These are phyloP conservation scores for Solanum dulcamara DNA, from an alignment of 257 asterid genomes.

Conservation along the genomic window DNA sequence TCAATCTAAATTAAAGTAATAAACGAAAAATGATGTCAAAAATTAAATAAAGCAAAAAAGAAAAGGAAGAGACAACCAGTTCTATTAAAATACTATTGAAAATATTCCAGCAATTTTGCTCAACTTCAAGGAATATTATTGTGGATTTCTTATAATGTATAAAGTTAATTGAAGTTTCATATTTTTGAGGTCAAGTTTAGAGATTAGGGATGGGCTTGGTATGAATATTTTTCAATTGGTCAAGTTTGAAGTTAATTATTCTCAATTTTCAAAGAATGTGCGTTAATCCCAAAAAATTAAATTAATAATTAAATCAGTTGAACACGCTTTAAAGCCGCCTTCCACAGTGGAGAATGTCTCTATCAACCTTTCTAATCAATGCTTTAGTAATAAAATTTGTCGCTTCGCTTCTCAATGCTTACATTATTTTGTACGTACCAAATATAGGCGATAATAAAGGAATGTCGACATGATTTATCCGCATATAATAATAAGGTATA, in stretches of 20 bases:
- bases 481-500: not conserved
- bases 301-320: not conserved
- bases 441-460: not conserved
- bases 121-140: not conserved
- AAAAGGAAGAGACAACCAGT: not conserved
- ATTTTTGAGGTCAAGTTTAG: not conserved
- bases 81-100: not conserved
- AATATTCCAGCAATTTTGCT: not conserved
- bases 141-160: not conserved
- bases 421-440: not conserved
- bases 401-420: not conserved
- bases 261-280: not conserved
- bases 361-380: not conserved
- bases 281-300: not conserved
- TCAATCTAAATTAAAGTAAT: too few relatives aligned
- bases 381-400: not conserved
- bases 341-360: not conserved
- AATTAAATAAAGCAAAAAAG: too few relatives aligned
- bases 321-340: not conserved
- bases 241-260: not conserved
- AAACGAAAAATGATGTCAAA: too few relatives aligned
- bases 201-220: not conserved
- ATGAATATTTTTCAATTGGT: not conserved
- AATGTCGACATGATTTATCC: not conserved
- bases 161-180: not conserved